phyloP scores from a whole-genome alignment of 129 eudicot species.

The Arctium minus region DNA sequence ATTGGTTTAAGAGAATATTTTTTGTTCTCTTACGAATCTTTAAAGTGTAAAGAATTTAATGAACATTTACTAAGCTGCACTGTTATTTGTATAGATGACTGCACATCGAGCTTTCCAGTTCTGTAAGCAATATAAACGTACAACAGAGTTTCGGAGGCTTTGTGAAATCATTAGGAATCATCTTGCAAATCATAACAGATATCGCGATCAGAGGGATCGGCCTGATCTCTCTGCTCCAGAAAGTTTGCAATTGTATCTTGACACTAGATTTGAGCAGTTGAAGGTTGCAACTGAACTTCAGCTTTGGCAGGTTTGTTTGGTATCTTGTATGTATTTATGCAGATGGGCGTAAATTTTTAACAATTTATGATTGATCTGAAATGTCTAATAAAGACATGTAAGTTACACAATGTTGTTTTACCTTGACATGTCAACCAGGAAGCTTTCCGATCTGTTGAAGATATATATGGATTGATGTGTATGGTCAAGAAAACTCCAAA shows the following conservation, averaged over 20 bases:
- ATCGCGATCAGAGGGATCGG: conserved; percentile 87
- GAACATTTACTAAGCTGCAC: background rate
- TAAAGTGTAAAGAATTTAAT: background rate
- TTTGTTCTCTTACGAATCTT: background rate
- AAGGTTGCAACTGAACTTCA: conserved; percentile 97
- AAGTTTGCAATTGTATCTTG: conserved; percentile 81
- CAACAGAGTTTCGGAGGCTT: conserved; percentile 85
- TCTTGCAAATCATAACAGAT: conserved; percentile 88
- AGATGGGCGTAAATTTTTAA: background rate
- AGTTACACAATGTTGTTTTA: background rate
- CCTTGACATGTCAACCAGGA: conserved; percentile 37
- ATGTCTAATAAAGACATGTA: background rate
- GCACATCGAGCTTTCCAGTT: conserved; percentile 94
- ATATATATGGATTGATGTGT: conserved; percentile 78
- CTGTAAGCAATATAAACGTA: conserved; percentile 91
- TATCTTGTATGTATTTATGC: conserved; percentile 35
- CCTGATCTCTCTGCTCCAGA: conserved; percentile 94
- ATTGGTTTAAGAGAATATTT: background rate
- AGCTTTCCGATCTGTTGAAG: conserved; percentile 95
- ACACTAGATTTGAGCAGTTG: conserved; percentile 90
- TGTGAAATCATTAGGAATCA: conserved; percentile 97
- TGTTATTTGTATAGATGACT: conserved; percentile 42
- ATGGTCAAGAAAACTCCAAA: conserved; percentile 93
- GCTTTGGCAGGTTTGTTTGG: conserved; percentile 92
- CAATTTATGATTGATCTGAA: background rate